phyloP scores from a whole-genome alignment of 768 basidiomycete species.

The Rhodotorula toruloides region DNA sequence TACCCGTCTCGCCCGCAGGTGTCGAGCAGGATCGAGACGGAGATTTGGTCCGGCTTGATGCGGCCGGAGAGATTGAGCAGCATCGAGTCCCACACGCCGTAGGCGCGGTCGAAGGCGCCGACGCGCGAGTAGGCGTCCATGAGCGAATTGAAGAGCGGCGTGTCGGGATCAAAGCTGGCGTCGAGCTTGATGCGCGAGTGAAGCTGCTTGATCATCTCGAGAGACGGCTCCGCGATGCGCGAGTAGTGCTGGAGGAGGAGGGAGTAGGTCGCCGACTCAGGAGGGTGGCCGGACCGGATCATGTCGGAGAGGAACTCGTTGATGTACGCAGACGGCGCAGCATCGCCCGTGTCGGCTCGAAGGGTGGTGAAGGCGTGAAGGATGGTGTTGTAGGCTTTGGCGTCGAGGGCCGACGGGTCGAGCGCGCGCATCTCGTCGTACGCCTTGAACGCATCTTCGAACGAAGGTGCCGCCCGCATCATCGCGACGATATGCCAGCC shows the following conservation, averaged over 20 bases:
- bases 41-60: conserved; percentile 57
- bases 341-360: conserved; percentile 54
- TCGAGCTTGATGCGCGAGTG: conserved; percentile 77
- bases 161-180: conserved; percentile 66
- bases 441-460: conserved; percentile 59
- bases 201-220: conserved; percentile 53
- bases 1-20: conserved; percentile 66
- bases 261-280: conserved; percentile 30
- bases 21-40: conserved; percentile 77
- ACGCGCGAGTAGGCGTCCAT: conserved; percentile 85
- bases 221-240: conserved; percentile 45
- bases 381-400: conserved; percentile 44
- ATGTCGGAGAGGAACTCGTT: conserved; percentile 50
- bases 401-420: conserved; percentile 30
- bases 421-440: conserved; percentile 53
- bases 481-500: conserved; percentile 59
- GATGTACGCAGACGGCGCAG: conserved; percentile 51
- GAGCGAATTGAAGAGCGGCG: conserved; percentile 68
- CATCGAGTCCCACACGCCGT: conserved; percentile 67
- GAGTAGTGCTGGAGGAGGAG: conserved; percentile 38
- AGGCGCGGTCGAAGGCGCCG: conserved; percentile 64
- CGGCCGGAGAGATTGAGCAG: conserved; percentile 50
- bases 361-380: conserved; percentile 52
- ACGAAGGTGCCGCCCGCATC: conserved; percentile 59
- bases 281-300: conserved; percentile 25